Conservation (phyloP, 345 rosid genomes). For the Melaleuca alternifolia region DNA sequence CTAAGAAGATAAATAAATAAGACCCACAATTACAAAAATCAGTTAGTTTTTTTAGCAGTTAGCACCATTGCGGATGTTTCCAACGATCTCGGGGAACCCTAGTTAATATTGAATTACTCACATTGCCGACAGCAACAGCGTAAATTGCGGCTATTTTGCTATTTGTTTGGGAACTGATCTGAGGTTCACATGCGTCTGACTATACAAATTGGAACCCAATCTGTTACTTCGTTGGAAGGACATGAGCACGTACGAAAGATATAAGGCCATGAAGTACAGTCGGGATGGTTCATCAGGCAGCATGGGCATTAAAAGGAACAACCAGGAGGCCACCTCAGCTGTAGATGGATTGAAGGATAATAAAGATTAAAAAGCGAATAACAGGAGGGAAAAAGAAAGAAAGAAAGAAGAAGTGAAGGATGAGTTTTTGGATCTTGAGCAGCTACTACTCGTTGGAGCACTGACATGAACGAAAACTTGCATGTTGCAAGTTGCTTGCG, state of each 20-base stretch:
- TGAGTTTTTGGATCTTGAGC: neutral
- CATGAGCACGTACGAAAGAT: neutral
- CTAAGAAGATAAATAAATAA: neutral
- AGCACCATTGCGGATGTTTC: neutral
- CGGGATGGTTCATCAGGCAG: neutral
- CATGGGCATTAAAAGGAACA: neutral
- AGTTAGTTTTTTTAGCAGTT: neutral
- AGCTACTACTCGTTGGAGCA: neutral
- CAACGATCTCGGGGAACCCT: neutral
- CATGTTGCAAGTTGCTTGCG: neutral
- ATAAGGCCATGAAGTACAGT: neutral
- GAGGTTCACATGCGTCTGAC: neutral
- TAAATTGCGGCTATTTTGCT: neutral
- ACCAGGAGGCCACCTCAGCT: neutral
- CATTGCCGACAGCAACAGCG: neutral
- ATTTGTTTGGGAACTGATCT: neutral
- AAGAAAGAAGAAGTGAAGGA: neutral
- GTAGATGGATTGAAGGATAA: neutral
- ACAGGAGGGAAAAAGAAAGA: neutral
- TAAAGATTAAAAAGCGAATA: neutral
- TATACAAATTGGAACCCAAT: neutral
- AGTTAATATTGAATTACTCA: neutral
- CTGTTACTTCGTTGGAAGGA: neutral
- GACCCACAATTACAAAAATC: neutral
- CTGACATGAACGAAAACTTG: neutral